phyloP scores from a whole-genome alignment of 202 grass and related monocot genomes.

The Eragrostis tef region DNA sequence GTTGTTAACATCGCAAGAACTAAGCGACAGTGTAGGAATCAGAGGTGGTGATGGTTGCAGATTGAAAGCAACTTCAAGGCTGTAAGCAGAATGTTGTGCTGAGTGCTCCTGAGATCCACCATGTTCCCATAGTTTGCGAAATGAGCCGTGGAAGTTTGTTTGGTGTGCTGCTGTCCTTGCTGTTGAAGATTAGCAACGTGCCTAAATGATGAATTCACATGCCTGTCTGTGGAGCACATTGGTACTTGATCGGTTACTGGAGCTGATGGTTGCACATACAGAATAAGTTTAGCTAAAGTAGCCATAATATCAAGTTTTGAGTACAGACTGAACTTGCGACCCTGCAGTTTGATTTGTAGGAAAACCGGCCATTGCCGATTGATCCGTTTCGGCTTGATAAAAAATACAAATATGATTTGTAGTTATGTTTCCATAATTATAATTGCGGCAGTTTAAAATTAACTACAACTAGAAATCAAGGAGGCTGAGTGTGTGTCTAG shows the following conservation, averaged over 20 bases:
- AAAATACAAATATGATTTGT: too few species aligned
- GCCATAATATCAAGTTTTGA: constrained; percentile 78
- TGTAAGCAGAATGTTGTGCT: constrained; percentile 52
- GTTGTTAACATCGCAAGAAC: too few species aligned
- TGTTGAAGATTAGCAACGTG: constrained; percentile 52
- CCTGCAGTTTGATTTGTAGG: constrained; percentile 44
- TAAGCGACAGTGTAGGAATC: constrained; percentile 25
- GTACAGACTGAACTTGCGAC: constrained; percentile 55
- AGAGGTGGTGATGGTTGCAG: constrained; percentile 50
- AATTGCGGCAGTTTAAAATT: constrained; percentile 40
- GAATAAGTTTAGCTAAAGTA: constrained; percentile 75
- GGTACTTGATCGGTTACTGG: constrained; percentile 50
- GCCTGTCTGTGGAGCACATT: constrained; percentile 31
- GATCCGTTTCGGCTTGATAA: constrained; percentile 41
- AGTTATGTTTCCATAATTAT: too few species aligned
- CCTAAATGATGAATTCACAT: constrained; percentile 32
- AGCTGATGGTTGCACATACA: constrained; percentile 51
- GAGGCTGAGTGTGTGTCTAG: too few species aligned
- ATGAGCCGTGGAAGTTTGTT: constrained; percentile 49
- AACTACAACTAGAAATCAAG: too few species aligned
- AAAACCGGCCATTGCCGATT: constrained; percentile 47
- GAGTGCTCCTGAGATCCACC: constrained; percentile 43
- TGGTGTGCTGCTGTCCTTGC: constrained; percentile 59
- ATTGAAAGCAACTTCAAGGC: constrained; percentile 57
- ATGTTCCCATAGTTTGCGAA: constrained; percentile 50